Evolutionary conservation across 176 grass and related monocot genomes (phyloP), one percentile per base, ranked within the genome.

Genomic region (Oryza rufipogon): DNA sequence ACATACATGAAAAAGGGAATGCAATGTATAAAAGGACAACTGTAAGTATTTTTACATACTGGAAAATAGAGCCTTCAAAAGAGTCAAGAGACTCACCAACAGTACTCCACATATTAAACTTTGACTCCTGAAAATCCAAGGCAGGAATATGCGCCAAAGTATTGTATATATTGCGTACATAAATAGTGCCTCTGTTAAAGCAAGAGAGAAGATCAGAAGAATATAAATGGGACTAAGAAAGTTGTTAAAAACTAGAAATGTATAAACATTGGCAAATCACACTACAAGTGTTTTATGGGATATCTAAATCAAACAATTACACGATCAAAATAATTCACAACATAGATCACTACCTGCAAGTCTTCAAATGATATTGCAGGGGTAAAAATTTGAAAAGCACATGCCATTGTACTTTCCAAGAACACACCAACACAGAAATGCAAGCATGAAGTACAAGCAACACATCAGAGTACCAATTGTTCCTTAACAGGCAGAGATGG

Each of bases 71-170:
- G 44, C 61, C 12, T 33, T 23, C 13, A 54, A 70, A 64, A 23
- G 45, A 68, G 75, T 9, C 14, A 64, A 64, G 45, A 60, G 61
- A 87, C 85, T 87, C 51, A 95, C 96, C 96, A 38, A 83, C 80
- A 78, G 83, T 56, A 80, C 89, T 93, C 93, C 89, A 98, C 87
- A 93, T 93, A 70, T 92, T 83, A 79, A 86, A 92, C 49, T 64
- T 60, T 85, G 78, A 73, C 85, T 95, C 96, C 52, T 91, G 75
- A 65, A 86, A 66, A 70, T 93, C 89, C 83, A 92, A 70, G 9
- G 72, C 52, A 81, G 93, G 93, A 70, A 92, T 67, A 85, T 80
- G 77, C 7, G 23, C 90, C 77, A 98, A 91, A 66, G 92, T 63
- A 46, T 85, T 85, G 83, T 95, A 89, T 66, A 91, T 84, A 64